phyloP scores from a whole-genome alignment of 257 asterid genomes.

The Linaria vulgaris region DNA sequence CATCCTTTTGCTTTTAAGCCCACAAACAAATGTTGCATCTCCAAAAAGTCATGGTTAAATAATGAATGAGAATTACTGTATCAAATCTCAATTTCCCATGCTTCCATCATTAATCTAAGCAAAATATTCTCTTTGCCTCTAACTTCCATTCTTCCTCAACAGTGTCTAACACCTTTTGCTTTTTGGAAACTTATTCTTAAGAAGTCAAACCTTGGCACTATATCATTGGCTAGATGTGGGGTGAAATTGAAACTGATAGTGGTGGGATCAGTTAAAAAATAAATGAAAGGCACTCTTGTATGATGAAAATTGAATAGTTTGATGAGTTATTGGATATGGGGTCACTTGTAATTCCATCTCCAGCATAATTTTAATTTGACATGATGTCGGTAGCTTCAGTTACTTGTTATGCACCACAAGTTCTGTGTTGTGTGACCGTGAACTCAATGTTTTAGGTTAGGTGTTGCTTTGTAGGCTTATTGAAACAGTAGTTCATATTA shows the following conservation, averaged over 20 bases:
- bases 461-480: no score
- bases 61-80: background rate
- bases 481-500: no score
- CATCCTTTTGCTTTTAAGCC: background rate
- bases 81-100: slow-evolving; percentile 1
- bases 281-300: background rate
- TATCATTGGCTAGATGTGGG: background rate
- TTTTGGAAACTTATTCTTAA: background rate
- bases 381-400: background rate
- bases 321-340: background rate
- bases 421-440: no score
- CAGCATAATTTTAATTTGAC: background rate
- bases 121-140: no score
- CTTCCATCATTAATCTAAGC: background rate
- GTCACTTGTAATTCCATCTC: background rate
- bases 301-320: no score
- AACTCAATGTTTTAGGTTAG: background rate
- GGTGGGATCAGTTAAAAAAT: background rate
- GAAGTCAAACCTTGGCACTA: background rate
- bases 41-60: background rate
- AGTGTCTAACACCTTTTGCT: background rate
- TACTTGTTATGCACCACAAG: background rate
- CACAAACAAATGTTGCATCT: background rate
- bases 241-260: background rate
- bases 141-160: background rate